phyloP scores from a whole-genome alignment of 305 asterid genomes.

The Ruellia speciosa region DNA sequence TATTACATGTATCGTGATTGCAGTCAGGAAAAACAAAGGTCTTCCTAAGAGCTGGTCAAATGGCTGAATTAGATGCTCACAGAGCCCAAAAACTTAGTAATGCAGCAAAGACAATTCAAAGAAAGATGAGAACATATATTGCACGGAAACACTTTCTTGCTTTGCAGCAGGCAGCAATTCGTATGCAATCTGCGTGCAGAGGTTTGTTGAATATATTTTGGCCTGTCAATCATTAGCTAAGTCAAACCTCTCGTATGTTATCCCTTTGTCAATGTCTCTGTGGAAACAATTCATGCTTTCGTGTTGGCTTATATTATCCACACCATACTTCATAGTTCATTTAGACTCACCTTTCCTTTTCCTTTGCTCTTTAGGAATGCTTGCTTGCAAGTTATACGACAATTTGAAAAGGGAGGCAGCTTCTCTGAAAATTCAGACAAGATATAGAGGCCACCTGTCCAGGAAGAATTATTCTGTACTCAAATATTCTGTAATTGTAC shows the following conservation, averaged over 20 bases:
- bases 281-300: too few species aligned
- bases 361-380: slow-evolving; percentile 53
- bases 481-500: slow-evolving; percentile 41
- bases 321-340: too few species aligned
- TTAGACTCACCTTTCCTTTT: slow-evolving; percentile 12
- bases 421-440: slow-evolving; percentile 65
- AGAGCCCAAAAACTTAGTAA: slow-evolving; percentile 62
- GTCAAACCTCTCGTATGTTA: slow-evolving; percentile 1
- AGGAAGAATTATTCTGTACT: slow-evolving; percentile 50
- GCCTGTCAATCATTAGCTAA: slow-evolving; percentile 15
- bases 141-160: slow-evolving; percentile 63
- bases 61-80: slow-evolving; percentile 92
- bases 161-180: slow-evolving; percentile 60
- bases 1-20: slow-evolving; percentile 22
- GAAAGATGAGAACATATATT: slow-evolving; percentile 61
- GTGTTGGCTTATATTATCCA: too few species aligned
- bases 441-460: slow-evolving; percentile 54
- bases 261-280: too few species aligned
- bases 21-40: slow-evolving; percentile 89
- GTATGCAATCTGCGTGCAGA: slow-evolving; percentile 67
- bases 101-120: slow-evolving; percentile 75
- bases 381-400: slow-evolving; percentile 51
- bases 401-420: slow-evolving; percentile 64
- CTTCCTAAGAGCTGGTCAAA: slow-evolving; percentile 90
- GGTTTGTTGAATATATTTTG: slow-evolving; percentile 37